A percentile compares a stretch with the other conserved stretches of the same genome.
phyloP scores from a whole-genome alignment of 2,329 filamentous ascomycete species.

The Colletotrichum australisinense region DNA sequence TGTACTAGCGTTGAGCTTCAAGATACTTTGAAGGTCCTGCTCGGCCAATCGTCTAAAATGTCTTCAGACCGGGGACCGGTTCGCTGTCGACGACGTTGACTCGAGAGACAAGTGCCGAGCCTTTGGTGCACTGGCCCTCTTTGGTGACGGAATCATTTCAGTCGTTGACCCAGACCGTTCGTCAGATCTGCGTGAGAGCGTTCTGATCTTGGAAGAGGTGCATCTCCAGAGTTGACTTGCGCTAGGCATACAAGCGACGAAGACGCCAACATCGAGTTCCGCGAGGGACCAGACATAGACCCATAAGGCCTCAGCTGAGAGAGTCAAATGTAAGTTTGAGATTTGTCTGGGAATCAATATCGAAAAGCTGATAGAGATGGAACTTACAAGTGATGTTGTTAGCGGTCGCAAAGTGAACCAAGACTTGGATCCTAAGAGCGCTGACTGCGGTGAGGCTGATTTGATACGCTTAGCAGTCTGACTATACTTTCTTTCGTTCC shows the following conservation, averaged over 20 bases:
- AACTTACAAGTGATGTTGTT: conserved; percentile 6
- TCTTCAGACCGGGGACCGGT: background rate
- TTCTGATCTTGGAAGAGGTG: background rate
- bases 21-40: background rate
- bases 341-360: too few relatives aligned
- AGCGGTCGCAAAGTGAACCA: background rate
- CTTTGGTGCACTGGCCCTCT: background rate
- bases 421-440: background rate
- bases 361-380: background rate
- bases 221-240: conserved; percentile 12
- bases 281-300: conserved; percentile 1
- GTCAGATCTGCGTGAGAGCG: background rate
- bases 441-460: conserved; percentile 16
- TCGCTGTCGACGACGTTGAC: background rate
- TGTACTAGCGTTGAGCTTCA: background rate
- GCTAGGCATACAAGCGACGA: conserved; percentile 7
- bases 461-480: background rate
- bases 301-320: background rate
- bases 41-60: background rate
- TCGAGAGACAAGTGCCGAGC: background rate
- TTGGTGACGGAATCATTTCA: background rate
- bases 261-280: background rate
- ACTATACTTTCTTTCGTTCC: accelerated
- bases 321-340: background rate
- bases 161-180: background rate